Evolutionary conservation across 495 filamentous ascomycete species (phyloP).

Genomic region (Neurospora sublineolata): DNA sequence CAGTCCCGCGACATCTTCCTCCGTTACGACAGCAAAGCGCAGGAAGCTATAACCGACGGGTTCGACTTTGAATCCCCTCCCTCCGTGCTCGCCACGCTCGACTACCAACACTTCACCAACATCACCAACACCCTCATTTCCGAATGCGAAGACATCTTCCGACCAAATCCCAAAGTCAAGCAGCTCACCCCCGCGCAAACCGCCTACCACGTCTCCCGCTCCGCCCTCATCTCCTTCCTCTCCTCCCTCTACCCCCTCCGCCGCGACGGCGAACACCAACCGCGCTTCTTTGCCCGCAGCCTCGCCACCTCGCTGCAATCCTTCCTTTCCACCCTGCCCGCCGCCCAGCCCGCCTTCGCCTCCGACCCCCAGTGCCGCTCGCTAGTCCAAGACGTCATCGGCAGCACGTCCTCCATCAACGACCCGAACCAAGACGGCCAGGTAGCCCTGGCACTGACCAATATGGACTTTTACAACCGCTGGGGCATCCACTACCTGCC

Average conservation of each 20-base stretch:
- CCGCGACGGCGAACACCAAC: conserved; percentile 17
- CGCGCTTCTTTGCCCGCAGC: conserved; percentile 14
- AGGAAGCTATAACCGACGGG: background rate
- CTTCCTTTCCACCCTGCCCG: conserved; percentile 1
- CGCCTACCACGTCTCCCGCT: conserved; percentile 34
- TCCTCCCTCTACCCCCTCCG: conserved; percentile 21
- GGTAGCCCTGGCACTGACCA: conserved; percentile 23
- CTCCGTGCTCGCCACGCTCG: conserved; percentile 18
- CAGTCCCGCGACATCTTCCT: conserved; percentile 37
- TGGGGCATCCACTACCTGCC: conserved; percentile 39
- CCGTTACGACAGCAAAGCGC: conserved; percentile 1
- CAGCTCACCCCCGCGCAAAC: conserved; percentile 12
- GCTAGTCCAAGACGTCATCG: conserved; percentile 26
- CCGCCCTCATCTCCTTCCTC: conserved; percentile 28
- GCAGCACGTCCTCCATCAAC: conserved; percentile 3
- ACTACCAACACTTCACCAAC: conserved; percentile 15
- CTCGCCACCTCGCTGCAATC: conserved; percentile 13
- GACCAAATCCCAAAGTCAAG: background rate
- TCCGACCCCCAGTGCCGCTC: conserved; percentile 17
- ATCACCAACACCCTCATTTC: background rate
- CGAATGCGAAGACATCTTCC: conserved; percentile 1
- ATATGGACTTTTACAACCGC: conserved; percentile 14
- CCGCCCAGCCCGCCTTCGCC: conserved; percentile 2
- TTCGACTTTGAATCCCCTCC: conserved; percentile 2
- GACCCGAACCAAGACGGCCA: conserved; percentile 21